Evolutionary conservation across 2,329 filamentous ascomycete species (phyloP), one percentile per base, ranked within the genome.

Genomic region (Penicillium sumatraense): DNA sequence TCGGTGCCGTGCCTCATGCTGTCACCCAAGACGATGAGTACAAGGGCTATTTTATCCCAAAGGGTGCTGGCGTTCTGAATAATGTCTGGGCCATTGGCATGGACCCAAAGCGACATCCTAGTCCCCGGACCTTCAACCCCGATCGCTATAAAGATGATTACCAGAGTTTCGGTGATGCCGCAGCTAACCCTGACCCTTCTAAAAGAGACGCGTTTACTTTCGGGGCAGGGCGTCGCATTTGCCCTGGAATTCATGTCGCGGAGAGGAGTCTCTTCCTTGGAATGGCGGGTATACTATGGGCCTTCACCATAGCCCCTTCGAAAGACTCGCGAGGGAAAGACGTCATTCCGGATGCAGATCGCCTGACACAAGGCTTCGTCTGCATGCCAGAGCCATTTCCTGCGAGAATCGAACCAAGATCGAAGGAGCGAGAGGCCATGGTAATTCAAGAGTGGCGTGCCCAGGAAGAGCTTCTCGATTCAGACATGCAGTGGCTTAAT

Each of bases 151-250:
- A 50, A 11, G 54, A 63, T 54, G 50, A 70, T 66, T 10, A 72
- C 74, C 41, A 67, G 59, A 38, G 70, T 67, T 14, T 68, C 44
- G 72, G 74, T 20, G 71, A 75, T 40, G 65, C 72, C 2, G 66
- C 67, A 5, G 59, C 57, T 0, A 71, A 77, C 20, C 57, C 73
- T 0, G 75, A 79, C 49, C 67, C 70, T 0, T 67, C 70, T 1
- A 74, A 81, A 62, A 74, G 81, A 13, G 82, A 84, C 45, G 77
- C 81, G 8, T 85, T 82, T 65, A 77, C 75, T 0, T 86, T 84
- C 51, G 83, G 84, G n/a, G 80, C 79, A 8, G 83, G 84, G 1
- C 74, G 83, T 5, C 75, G 84, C 21, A 77, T 86, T 40, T 87
- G 85, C 65, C 83, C 80, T 3, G 85, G 84, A 0, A 81, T 83